These are phyloP conservation scores for Moniliella sp. DNA, from an alignment of 1,284 basidiomycete genomes.

Conservation along the genomic window DNA sequence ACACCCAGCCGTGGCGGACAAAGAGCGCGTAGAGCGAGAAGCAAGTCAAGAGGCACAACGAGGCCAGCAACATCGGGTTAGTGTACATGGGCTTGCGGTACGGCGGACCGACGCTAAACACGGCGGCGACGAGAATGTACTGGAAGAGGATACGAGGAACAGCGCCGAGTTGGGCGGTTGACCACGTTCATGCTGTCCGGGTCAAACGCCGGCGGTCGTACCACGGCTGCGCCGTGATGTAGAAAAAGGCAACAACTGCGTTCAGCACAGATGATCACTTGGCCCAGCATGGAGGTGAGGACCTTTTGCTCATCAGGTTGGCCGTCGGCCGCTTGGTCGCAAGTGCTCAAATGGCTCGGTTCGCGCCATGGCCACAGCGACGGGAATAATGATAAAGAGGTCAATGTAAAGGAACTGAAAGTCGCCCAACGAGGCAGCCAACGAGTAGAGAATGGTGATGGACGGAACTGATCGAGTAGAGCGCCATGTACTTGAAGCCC, in stretches of 20 bases:
- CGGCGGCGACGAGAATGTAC: slow-evolving; percentile 11
- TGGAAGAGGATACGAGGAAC: slow-evolving; percentile 9
- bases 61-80: slow-evolving; percentile 8
- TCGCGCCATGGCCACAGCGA: slow-evolving; percentile 38
- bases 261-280: slow-evolving; percentile 12
- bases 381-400: slow-evolving; percentile 9
- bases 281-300: slow-evolving; percentile 9
- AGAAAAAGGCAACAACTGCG: slow-evolving; percentile 6
- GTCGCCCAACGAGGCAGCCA: slow-evolving; percentile 11
- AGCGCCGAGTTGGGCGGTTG: slow-evolving; percentile 12
- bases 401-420: slow-evolving; percentile 18
- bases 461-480: not conserved
- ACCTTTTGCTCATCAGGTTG: slow-evolving; percentile 2
- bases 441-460: not conserved
- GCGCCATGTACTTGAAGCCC: not conserved
- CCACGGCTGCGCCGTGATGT: slow-evolving; percentile 7
- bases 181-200: slow-evolving; percentile 10
- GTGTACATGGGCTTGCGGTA: slow-evolving; percentile 8
- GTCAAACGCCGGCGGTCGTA: slow-evolving; percentile 8
- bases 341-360: slow-evolving; percentile 66
- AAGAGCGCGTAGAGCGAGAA: slow-evolving; percentile 13
- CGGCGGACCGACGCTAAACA: slow-evolving; percentile 9
- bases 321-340: slow-evolving; percentile 9
- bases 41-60: slow-evolving; percentile 6
- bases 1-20: slow-evolving; percentile 9